These are phyloP conservation scores for Aspergillus aculeatinus DNA, from an alignment of 2,329 filamentous ascomycete species.

Conservation along the genomic window DNA sequence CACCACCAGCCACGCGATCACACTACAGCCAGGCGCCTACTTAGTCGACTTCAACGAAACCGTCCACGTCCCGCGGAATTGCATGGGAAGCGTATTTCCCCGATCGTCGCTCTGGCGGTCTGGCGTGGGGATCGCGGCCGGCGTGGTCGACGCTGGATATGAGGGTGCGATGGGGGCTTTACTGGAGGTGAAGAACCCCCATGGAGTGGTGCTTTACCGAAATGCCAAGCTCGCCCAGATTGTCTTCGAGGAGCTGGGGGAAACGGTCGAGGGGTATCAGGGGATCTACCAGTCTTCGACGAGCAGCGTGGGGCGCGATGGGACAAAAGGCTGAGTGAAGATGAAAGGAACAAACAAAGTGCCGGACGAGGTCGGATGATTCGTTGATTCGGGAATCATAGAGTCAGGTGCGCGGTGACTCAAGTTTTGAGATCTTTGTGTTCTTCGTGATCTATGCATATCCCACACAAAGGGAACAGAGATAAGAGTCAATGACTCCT, in stretches of 20 bases:
- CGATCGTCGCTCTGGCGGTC: conserved; percentile 44
- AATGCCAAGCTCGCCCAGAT: conserved; percentile 44
- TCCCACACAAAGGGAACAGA: no score
- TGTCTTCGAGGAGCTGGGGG: conserved; percentile 40
- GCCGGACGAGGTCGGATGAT: no score
- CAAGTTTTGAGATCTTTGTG: no score
- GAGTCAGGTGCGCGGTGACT: no score
- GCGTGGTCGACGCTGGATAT: conserved; percentile 47
- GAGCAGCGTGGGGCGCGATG: conserved; percentile 20
- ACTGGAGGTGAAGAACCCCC: conserved; percentile 38
- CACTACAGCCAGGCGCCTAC: conserved; percentile 34
- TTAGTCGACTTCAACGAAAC: conserved; percentile 40
- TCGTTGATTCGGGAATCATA: no score
- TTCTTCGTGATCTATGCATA: no score
- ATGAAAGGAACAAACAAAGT: no score
- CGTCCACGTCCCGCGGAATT: conserved; percentile 38
- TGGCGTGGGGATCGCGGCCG: conserved; percentile 38
- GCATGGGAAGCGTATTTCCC: conserved; percentile 42
- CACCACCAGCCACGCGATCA: conserved; percentile 14
- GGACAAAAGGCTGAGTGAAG: not conserved
- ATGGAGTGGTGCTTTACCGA: conserved; percentile 34
- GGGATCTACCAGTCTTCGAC: conserved; percentile 38
- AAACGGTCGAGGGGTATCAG: conserved; percentile 38
- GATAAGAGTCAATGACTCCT: no score
- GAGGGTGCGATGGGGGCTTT: conserved; percentile 42